Percentiles rank a stretch among this genome's conserved stretches.
Evolutionary conservation across 106 monocot species (phyloP).

Genomic region (Acorus gramineus): DNA sequence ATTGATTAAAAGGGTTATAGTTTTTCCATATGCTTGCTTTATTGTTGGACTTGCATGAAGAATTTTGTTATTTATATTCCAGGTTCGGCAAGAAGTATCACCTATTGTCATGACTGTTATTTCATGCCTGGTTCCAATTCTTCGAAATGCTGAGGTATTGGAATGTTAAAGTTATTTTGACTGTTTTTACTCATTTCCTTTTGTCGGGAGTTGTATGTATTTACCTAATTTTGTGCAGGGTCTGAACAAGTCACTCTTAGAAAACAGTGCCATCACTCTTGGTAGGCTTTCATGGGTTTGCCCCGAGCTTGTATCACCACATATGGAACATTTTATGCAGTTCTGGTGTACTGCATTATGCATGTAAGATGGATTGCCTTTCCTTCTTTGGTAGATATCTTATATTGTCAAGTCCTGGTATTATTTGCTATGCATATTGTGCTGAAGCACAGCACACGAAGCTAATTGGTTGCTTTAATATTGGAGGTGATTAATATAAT

Average conservation of each 20-base stretch:
- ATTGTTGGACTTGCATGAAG: no score
- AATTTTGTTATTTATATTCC: constrained; percentile 3
- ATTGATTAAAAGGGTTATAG: no score
- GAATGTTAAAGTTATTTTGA: no score
- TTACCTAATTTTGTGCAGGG: constrained; percentile 27
- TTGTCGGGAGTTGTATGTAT: not conserved
- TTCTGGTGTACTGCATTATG: constrained; percentile 79
- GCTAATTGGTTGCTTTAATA: no score
- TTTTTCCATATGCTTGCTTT: no score
- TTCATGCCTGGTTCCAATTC: constrained; percentile 64
- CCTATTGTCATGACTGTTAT: constrained; percentile 57
- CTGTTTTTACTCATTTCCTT: not conserved
- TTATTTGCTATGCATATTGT: not conserved
- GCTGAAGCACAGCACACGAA: no score
- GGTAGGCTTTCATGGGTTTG: constrained; percentile 96
- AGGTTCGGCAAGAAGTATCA: constrained; percentile 83
- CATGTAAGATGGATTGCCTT: constrained; percentile 41
- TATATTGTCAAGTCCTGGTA: not conserved
- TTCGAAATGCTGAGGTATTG: constrained; percentile 67
- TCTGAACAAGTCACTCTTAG: constrained; percentile 81
- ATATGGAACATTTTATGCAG: constrained; percentile 92
- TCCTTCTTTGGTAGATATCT: not conserved
- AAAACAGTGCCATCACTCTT: constrained; percentile 95
- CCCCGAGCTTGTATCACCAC: constrained; percentile 87
- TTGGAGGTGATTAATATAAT: no score